A percentile compares a stretch with the other conserved stretches of the same genome.
These are phyloP conservation scores for Pisolithus tinctorius DNA, from an alignment of 768 basidiomycete genomes.

Conservation along the genomic window DNA sequence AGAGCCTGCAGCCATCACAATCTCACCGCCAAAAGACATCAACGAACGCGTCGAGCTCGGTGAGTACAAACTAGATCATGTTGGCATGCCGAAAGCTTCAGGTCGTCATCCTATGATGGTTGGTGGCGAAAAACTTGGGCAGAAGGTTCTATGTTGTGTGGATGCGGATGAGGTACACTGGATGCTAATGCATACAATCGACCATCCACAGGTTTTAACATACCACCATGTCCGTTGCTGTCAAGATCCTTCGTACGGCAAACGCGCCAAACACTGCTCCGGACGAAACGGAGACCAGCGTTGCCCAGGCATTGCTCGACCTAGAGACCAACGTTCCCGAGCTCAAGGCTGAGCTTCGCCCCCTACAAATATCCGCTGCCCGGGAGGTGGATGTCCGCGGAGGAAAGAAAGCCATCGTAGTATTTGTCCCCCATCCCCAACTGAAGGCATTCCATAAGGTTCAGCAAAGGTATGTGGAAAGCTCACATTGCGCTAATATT, in stretches of 20 bases:
- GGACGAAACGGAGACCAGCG: constrained; percentile 83
- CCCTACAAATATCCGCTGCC: constrained; percentile 95
- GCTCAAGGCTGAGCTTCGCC: constrained; percentile 93
- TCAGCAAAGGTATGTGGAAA: constrained; percentile 72
- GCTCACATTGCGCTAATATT: neutral
- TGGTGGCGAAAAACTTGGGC: constrained; percentile 10
- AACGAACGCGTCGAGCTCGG: constrained; percentile 61
- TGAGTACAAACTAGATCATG: constrained; percentile 45
- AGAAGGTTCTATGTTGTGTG: constrained; percentile 38
- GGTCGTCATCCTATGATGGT: constrained; percentile 17
- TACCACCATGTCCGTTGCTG: constrained; percentile 59
- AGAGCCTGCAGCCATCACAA: constrained; percentile 3
- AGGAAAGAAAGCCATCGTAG: constrained; percentile 98
- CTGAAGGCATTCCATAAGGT: constrained; percentile 98
- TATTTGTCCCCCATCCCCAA: constrained; percentile 97
- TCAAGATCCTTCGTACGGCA: constrained; percentile 94
- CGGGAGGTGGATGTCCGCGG: constrained; percentile 99
- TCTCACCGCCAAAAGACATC: constrained; percentile 26
- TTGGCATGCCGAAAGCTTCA: constrained; percentile 6
- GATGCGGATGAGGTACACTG: constrained; percentile 39
- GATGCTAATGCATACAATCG: constrained; percentile 35
- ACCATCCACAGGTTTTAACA: constrained; percentile 13
- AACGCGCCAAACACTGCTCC: constrained; percentile 88
- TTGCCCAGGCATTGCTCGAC: constrained; percentile 95
- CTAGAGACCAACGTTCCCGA: constrained; percentile 98